A percentile compares a stretch with the other conserved stretches of the same genome.
These are phyloP conservation scores for Barnettozyma vustinii DNA, from an alignment of 805 yeast species.

Conservation along the genomic window DNA sequence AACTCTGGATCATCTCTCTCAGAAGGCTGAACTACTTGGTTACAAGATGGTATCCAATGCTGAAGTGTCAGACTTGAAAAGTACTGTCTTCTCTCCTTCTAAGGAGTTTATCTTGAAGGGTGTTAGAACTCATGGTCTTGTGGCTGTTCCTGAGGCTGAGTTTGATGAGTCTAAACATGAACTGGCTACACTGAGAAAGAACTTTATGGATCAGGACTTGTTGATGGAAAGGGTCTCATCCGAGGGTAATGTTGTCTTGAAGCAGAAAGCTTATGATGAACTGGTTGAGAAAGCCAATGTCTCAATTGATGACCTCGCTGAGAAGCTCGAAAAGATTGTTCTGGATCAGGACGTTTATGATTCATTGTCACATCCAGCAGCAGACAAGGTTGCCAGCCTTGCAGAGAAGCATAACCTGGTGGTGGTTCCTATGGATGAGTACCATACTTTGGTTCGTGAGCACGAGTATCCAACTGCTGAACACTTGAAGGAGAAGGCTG, in stretches of 20 bases:
- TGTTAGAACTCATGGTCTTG: constrained; percentile 5
- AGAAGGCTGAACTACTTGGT: constrained; percentile 14
- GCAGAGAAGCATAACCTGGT: constrained; percentile 9
- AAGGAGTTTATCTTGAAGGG: constrained; percentile 8
- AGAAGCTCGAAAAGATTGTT: constrained; percentile 1
- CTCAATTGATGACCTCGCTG: constrained; percentile 7
- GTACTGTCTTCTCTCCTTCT: constrained; percentile 4
- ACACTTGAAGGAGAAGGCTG: constrained; percentile 17
- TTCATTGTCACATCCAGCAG: constrained; percentile 5
- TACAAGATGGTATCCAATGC: constrained; percentile 17
- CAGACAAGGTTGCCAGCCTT: constrained; percentile 1
- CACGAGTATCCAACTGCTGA: constrained; percentile 24
- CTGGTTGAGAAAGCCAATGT: constrained; percentile 9
- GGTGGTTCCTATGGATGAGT: constrained; percentile 6
- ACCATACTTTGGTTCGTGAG: constrained; percentile 14
- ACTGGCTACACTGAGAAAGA: constrained; percentile 19
- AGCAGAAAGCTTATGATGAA: constrained; percentile 15
- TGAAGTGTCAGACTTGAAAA: constrained; percentile 7
- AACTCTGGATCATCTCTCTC: constrained; percentile 6
- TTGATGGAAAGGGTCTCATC: constrained; percentile 23
- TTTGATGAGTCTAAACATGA: constrained; percentile 9
- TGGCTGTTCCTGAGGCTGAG: constrained; percentile 12
- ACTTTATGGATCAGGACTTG: constrained; percentile 24
- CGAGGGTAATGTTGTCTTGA: constrained; percentile 15
- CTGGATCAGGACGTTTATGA: constrained; percentile 5